Base-by-base conservation (phyloP, 78 protist species). In the Dictyostelium brefeldianum region DNA sequence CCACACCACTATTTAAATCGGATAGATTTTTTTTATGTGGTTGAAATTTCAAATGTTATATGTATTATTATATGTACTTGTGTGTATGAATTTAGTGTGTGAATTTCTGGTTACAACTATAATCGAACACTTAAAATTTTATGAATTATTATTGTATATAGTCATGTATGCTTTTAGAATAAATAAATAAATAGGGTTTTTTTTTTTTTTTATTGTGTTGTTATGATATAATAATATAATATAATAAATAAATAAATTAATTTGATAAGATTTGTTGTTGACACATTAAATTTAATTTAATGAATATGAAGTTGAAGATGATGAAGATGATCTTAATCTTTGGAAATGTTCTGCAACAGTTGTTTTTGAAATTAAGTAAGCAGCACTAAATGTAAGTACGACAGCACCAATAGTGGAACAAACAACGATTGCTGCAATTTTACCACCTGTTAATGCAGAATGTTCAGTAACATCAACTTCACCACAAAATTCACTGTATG, bases 391-490 rank as follows among this genome's bases (percentile, higher is more conserved):
- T 1, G 93, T 54, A 5, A 77, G 11, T 17, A 77, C 27, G 14
- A 62, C 78, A 5, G 71, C 70, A 31, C 46, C 77, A 1, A 77
- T 1, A 7, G 80, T 27, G 10, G 18, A 15, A 36, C 84, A 62
- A n/a, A 87, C 36, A 27, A 87, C 59, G 17, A 87, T 87, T 2
- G 69, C 70, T 20, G 77, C 93, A 29, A 87, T 20, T 18, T 31
- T 48, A 9, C 71, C 78, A 27, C 11, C 46, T 14, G 85, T 15
- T 1, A 87, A 36, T 5, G 78, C 77, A 0, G 71, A 54, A 12
- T 20, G 27, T 8, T 62, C 46, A 20, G 31, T 43, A 0, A 87
- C 69, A 3, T 46, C 41, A 11, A 47, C 67, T 36, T 87, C 83
- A 22, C 93, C 93, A 65, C 93, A 87, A 41, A 70, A 14, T 1